These are phyloP conservation scores for Lactarius trivialis DNA, from an alignment of 768 basidiomycete species.

Conservation along the genomic window DNA sequence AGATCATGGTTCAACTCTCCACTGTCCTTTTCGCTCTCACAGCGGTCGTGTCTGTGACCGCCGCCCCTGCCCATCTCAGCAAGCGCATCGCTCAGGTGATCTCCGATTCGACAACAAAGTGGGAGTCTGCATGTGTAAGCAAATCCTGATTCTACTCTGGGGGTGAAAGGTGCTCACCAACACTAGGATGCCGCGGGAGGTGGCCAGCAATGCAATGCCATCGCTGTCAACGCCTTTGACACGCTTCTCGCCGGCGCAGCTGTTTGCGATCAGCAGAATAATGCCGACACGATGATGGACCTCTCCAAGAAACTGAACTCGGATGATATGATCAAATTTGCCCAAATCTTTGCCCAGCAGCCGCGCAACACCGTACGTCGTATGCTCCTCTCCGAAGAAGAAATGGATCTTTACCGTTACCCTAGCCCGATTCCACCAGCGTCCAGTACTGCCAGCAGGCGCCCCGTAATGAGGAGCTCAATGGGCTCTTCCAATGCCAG, in stretches of 20 bases:
- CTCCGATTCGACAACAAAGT: conserved; percentile 34
- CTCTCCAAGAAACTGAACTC: conserved; percentile 44
- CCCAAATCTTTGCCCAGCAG: conserved; percentile 53
- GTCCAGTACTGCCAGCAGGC: conserved; percentile 51
- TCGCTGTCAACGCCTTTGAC: conserved; percentile 47
- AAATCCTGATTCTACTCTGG: neutral
- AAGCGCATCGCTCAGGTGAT: conserved; percentile 47
- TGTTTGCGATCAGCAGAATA: conserved; percentile 40
- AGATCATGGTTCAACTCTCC: conserved; percentile 31
- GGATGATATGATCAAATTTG: conserved; percentile 41
- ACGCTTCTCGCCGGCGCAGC: conserved; percentile 51
- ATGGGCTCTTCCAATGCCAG: conserved; percentile 55
- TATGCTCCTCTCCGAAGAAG: neutral
- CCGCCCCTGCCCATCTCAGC: conserved; percentile 30
- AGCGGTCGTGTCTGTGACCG: conserved; percentile 30
- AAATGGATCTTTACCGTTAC: neutral
- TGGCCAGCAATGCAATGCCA: conserved; percentile 47
- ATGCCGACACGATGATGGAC: conserved; percentile 44
- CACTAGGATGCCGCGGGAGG: conserved; percentile 49
- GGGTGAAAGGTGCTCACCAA: neutral
- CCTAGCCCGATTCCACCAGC: conserved; percentile 38
- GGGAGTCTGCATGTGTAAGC: conserved; percentile 46
- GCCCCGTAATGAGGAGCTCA: conserved; percentile 45
- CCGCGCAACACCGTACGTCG: conserved; percentile 46
- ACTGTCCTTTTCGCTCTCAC: conserved; percentile 31